Percentiles rank a stretch among this genome's conserved stretches.
Evolutionary conservation across 257 asterid species (phyloP).

Genomic region (Nicotiana benthamiana): DNA sequence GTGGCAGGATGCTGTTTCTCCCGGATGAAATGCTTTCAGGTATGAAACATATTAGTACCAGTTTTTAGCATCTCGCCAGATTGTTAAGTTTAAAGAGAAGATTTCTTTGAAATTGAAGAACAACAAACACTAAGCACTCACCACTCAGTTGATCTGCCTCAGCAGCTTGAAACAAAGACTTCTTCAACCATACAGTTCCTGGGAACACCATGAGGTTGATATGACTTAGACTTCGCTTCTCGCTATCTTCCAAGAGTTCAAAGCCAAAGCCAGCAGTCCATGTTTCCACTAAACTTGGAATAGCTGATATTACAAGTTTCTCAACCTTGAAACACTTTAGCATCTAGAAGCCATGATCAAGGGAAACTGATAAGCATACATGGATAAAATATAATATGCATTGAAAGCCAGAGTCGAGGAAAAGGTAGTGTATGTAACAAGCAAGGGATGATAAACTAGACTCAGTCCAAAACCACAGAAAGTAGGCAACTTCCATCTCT

Average conservation of each 20-base stretch:
- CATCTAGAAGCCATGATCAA: slow-evolving; percentile 44
- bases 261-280: slow-evolving; percentile 94
- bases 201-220: slow-evolving; percentile 89
- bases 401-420: neutral
- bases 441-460: neutral
- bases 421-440: neutral
- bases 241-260: slow-evolving; percentile 58
- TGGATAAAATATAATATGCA: neutral
- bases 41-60: neutral
- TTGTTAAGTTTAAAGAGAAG: neutral
- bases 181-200: slow-evolving; percentile 81
- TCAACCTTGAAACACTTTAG: slow-evolving; percentile 66
- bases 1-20: neutral
- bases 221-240: slow-evolving; percentile 51
- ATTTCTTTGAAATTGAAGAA: neutral
- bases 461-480: neutral
- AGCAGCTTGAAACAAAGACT: slow-evolving; percentile 29
- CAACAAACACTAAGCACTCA: slow-evolving; percentile 11
- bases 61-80: neutral
- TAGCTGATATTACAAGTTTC: slow-evolving; percentile 79
- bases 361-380: neutral
- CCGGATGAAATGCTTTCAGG: slow-evolving; percentile 16
- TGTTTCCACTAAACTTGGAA: slow-evolving; percentile 77
- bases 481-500: neutral
- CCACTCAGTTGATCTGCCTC: slow-evolving; percentile 25